A percentile compares a stretch with the other conserved stretches of the same genome.
Evolutionary conservation across 2,329 filamentous ascomycete genomes (phyloP).

Genomic region (Nectriaceae sp.): DNA sequence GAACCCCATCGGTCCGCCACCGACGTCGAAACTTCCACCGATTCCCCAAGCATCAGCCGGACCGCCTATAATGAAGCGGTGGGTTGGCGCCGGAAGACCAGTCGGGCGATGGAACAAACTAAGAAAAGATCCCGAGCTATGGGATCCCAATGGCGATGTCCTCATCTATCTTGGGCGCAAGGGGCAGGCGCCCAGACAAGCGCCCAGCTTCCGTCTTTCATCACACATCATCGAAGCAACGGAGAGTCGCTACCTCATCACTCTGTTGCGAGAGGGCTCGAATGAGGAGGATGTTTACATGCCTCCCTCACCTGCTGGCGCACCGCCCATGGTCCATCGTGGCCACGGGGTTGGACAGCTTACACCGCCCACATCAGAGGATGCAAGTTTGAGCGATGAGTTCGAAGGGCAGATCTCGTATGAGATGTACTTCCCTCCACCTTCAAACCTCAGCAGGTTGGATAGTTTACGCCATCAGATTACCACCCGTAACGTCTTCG

Average conservation of each 20-base stretch:
- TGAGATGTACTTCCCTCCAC: slow-evolving; percentile 64
- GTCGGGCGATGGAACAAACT: slow-evolving; percentile 58
- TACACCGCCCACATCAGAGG: slow-evolving; percentile 45
- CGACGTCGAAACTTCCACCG: slow-evolving; percentile 44
- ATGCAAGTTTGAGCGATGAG: slow-evolving; percentile 37
- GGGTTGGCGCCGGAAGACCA: slow-evolving; percentile 52
- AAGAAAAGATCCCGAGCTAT: slow-evolving; percentile 60
- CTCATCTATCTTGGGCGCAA: slow-evolving; percentile 56
- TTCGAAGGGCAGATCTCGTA: slow-evolving; percentile 59
- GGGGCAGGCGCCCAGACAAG: slow-evolving; percentile 39
- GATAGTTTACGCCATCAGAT: slow-evolving; percentile 60
- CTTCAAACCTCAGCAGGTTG: slow-evolving; percentile 46
- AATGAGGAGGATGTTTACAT: slow-evolving; percentile 44
- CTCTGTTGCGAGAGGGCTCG: slow-evolving; percentile 53
- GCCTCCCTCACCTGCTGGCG: slow-evolving; percentile 43
- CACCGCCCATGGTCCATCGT: slow-evolving; percentile 40
- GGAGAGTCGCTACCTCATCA: slow-evolving; percentile 55
- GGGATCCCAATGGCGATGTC: slow-evolving; percentile 63
- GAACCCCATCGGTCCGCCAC: slow-evolving; percentile 38
- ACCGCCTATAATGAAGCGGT: slow-evolving; percentile 50
- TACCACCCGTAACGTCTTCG: slow-evolving; percentile 70
- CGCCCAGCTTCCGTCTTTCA: slow-evolving; percentile 56
- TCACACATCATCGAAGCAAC: slow-evolving; percentile 61
- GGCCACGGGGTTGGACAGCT: slow-evolving; percentile 14
- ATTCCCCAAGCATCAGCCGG: slow-evolving; percentile 33